Base-by-base conservation (phyloP, 257 asterid species). In the Nemophila menziesii region DNA sequence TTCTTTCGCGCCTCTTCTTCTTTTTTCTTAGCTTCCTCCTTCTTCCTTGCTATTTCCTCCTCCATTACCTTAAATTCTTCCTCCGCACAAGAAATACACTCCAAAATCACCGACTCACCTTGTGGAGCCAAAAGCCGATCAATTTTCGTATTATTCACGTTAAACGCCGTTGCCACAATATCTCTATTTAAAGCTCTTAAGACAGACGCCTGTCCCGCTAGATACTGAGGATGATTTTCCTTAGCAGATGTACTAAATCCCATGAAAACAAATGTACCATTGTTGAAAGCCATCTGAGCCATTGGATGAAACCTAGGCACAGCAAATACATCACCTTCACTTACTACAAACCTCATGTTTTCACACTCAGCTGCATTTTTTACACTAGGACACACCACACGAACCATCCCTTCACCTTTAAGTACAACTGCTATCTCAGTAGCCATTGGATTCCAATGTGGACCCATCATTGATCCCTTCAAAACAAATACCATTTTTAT, bases 391-490 rank as follows among this genome's bases (percentile, higher is more conserved):
- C 93, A 78, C 34, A 72, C 84, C 21, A 78, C 74, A 13, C 66
- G 68, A 12, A 83, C 55, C 75, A 83, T 78, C 16, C 97, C 97
- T 22, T 48, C 63, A 18, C 95, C 97, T 44, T 67, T 68, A 29
- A 78, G 20, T 3, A 68, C 80, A 5, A 80, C 49, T 3, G 76
- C 78, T 37, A 87, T 59, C 43, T 83, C 97, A 18, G 73, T 44
- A 12, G 93, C 95, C 52, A n/a, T 49, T 0, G 93, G 93, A 58
- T 87, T 83, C 97, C 95, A 87, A 9, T 80, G 97, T 1, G 97
- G 97, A 24, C 92, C 95, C 97, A 83, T 80, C 92, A 83, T 87
- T 24, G 95, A 77, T 40, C 95, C 97, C 87, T 84, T 44, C 47
- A 44, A 39, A 19, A 14, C 15, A 42, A 27, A 51, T 4, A 16